Percentiles rank a stretch among this genome's conserved stretches.
phyloP scores from a whole-genome alignment of 164 flowering plant species.

The Umbilicus rupestris region DNA sequence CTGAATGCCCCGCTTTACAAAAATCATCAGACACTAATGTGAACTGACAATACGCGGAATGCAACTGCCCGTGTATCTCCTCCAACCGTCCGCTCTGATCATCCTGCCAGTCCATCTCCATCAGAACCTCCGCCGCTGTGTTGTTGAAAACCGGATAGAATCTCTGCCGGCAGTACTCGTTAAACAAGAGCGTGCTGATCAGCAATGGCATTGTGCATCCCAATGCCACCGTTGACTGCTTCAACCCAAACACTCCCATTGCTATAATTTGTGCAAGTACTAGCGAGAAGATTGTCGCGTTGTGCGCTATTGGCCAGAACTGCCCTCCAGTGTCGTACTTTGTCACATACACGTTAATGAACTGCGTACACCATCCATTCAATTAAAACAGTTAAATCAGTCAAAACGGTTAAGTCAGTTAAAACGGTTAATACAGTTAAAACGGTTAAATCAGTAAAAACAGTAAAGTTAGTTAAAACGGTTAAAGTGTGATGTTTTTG shows the following conservation, averaged over 20 bases:
- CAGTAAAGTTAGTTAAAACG: too few species aligned
- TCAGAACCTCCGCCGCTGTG: conserved; percentile 46
- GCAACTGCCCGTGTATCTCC: conserved; percentile 43
- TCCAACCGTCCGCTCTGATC: conserved; percentile 49
- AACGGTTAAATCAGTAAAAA: background rate
- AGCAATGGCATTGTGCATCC: conserved; percentile 69
- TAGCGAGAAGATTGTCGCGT: conserved; percentile 75
- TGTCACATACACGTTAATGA: conserved; percentile 67
- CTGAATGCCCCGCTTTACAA: conserved; percentile 10
- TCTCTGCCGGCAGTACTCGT: conserved; percentile 74
- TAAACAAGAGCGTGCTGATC: conserved; percentile 63
- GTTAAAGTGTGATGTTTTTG: background rate
- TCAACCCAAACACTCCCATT: conserved; percentile 69
- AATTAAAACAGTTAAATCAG: background rate
- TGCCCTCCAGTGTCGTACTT: conserved; percentile 78
- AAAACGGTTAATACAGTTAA: background rate
- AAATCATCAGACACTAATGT: conserved; percentile 13
- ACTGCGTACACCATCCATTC: background rate
- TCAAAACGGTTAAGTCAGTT: background rate
- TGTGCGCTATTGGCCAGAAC: conserved; percentile 81
- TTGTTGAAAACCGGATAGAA: conserved; percentile 57
- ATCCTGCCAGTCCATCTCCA: conserved; percentile 71
- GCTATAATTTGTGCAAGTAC: conserved; percentile 72
- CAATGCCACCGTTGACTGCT: conserved; percentile 52
- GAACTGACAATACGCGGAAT: conserved; percentile 47